Evolutionary conservation across 2,329 filamentous ascomycete species (phyloP).

Genomic region (Paecilomyces fulvus): DNA sequence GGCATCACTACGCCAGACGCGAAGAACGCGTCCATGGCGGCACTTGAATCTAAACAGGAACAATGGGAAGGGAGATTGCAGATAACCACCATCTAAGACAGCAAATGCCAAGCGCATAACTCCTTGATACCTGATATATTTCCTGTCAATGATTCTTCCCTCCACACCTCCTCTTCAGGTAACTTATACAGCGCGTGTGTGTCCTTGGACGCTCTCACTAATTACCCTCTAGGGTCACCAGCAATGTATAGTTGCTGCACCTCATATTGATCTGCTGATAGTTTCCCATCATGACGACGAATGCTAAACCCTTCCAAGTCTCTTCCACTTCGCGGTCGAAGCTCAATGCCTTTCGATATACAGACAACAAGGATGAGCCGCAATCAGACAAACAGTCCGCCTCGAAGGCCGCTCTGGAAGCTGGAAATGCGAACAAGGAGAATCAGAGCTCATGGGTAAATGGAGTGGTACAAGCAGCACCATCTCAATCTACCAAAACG

Average conservation of each 20-base stretch:
- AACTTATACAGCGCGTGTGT: not conserved
- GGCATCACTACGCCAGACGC: conserved; percentile 6
- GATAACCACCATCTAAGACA: not conserved
- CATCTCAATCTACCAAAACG: conserved; percentile 11
- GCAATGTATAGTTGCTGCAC: conserved; percentile 6
- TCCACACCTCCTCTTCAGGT: not conserved
- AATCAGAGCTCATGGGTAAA: conserved; percentile 32
- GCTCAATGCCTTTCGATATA: conserved; percentile 48
- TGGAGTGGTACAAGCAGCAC: conserved; percentile 19
- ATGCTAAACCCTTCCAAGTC: conserved; percentile 24
- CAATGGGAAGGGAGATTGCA: not conserved
- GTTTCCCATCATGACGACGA: conserved; percentile 14
- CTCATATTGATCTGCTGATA: not conserved
- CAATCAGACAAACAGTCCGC: conserved; percentile 6
- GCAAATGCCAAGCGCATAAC: not conserved
- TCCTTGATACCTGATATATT: not conserved
- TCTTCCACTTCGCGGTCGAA: conserved; percentile 47
- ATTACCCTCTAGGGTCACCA: not conserved
- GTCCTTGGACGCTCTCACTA: not conserved
- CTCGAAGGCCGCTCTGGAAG: conserved; percentile 15
- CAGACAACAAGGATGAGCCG: conserved; percentile 22
- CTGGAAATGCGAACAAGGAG: conserved; percentile 36
- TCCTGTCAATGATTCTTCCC: not conserved
- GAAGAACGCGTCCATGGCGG: conserved; percentile 2
- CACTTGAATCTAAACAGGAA: not conserved